Percentiles rank a stretch among this genome's conserved stretches.
phyloP scores from a whole-genome alignment of 2,329 filamentous ascomycete species.

The Waltergamsia citrina region DNA sequence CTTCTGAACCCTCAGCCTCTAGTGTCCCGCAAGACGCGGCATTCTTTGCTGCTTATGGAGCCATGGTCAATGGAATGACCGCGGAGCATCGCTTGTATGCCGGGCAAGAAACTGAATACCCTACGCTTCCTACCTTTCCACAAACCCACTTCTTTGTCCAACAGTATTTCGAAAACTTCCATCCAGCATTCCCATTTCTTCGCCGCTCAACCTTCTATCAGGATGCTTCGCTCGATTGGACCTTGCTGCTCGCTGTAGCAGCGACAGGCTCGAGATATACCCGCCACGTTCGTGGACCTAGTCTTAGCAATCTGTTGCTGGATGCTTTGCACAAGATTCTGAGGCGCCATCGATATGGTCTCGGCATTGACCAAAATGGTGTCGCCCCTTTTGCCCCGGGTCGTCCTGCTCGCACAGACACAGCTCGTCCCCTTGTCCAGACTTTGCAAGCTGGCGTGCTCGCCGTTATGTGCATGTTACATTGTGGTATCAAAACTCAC shows the following conservation, averaged over 20 bases:
- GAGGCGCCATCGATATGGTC: neutral
- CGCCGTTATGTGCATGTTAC: neutral
- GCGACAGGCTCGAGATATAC: neutral
- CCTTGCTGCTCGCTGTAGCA: neutral
- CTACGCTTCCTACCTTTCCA: too few species aligned
- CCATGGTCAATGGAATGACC: neutral
- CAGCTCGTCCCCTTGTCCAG: too few species aligned
- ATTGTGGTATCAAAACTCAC: neutral
- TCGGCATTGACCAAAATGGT: too few species aligned
- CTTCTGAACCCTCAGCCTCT: too few species aligned
- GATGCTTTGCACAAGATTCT: neutral
- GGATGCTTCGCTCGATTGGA: neutral
- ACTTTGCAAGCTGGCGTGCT: slow-evolving; percentile 1
- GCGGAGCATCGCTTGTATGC: too few species aligned
- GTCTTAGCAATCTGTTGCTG: neutral
- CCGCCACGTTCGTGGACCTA: neutral
- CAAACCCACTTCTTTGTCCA: too few species aligned
- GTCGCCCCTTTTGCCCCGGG: neutral
- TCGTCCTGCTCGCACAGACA: too few species aligned
- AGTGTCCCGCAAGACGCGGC: neutral
- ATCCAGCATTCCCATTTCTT: neutral
- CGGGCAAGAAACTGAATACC: too few species aligned
- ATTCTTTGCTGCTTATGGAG: neutral
- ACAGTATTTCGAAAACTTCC: neutral
- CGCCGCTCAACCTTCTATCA: neutral